Base-by-base conservation (phyloP, 2,329 filamentous ascomycete genomes). In the Plectosphaerella cucumerina region DNA sequence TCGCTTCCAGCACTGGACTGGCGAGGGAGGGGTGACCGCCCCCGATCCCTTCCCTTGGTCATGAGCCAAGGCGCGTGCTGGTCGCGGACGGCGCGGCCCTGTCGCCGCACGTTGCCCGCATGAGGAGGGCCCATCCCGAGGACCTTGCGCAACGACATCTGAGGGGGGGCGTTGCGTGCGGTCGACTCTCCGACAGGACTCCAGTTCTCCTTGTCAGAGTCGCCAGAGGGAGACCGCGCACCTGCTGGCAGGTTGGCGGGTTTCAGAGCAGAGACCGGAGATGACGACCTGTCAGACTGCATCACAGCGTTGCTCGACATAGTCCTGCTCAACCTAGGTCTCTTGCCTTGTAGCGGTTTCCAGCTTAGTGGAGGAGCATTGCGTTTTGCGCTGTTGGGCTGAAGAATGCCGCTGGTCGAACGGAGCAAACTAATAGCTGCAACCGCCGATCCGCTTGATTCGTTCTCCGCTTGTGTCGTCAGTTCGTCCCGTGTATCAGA, bases 121-220 rank as follows among this genome's bases (percentile, higher is more conserved):
- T 63, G 59, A 51, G 18, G 62, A 57, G 10, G 59, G 60, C 5
- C 66, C 63, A 5, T 73, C 72, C 37, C 39, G 18, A 31, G 26
- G 46, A 56, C 8, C 39, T 51, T 47, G 45, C 45, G 43, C 34
- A 62, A 48, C 56, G 59, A 60, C 50, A 46, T 50, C 57, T 48
- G 56, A 61, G 42, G 53, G 20, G 54, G 68, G 48, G 67, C 60
- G 54, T 70, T 72, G n/a, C n/a, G 39, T 6, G 17, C n/a, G n/a
- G n/a, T 42, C 20, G n/a, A 18, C 18, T 12, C 39, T 18, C 39
- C 75, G 56, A 74, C 76, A 1, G 76, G 85, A 62, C 74, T 81
- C 80, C 90, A 95, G 64, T 97, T 97, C 72, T 97, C 93, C 71
- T 97, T 97, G 66, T 97, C 93, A 1, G 90, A 96, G 61, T 96